Conservation (phyloP, 306 rosid genomes). For the Bauhinia variegata region DNA sequence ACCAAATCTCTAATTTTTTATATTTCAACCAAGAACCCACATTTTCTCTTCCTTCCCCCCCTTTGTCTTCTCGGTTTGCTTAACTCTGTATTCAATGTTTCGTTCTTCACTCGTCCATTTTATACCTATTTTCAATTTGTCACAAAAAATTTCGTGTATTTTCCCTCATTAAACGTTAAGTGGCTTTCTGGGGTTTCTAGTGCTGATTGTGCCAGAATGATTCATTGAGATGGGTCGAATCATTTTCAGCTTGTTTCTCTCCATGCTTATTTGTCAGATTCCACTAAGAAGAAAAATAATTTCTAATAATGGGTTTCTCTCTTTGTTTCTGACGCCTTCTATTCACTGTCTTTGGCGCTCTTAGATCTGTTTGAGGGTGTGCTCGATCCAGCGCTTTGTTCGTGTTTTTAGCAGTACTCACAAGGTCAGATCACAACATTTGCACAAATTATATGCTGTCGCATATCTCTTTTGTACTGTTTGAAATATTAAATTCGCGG, state of each 20-base stretch:
- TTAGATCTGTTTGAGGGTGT: slow-evolving; percentile 36
- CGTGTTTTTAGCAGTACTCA: slow-evolving; percentile 20
- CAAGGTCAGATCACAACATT: slow-evolving; percentile 49
- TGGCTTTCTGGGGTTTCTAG: background rate
- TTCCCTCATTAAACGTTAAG: background rate
- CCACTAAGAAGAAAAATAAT: slow-evolving; percentile 17
- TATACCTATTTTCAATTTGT: slow-evolving; percentile 23
- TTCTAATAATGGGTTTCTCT: background rate
- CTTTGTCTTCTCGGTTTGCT: slow-evolving; percentile 18
- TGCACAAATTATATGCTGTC: background rate
- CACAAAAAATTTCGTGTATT: background rate
- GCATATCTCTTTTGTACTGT: slow-evolving; percentile 20
- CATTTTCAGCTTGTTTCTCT: slow-evolving; percentile 5
- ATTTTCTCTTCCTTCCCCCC: background rate
- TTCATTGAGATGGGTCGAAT: slow-evolving; percentile 20
- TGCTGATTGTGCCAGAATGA: background rate
- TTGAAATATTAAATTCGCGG: background rate
- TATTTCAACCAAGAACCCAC: slow-evolving; percentile 27
- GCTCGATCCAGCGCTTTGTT: slow-evolving; percentile 39
- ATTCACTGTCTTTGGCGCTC: slow-evolving; percentile 20
- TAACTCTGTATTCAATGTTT: slow-evolving; percentile 36
- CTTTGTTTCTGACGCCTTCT: slow-evolving; percentile 27
- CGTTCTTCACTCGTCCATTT: slow-evolving; percentile 32
- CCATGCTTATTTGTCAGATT: slow-evolving; percentile 26
- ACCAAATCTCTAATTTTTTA: slow-evolving; percentile 36